A percentile compares a stretch with the other conserved stretches of the same genome.
phyloP scores from a whole-genome alignment of 306 rosid genomes.

The Cucurbita moschata region DNA sequence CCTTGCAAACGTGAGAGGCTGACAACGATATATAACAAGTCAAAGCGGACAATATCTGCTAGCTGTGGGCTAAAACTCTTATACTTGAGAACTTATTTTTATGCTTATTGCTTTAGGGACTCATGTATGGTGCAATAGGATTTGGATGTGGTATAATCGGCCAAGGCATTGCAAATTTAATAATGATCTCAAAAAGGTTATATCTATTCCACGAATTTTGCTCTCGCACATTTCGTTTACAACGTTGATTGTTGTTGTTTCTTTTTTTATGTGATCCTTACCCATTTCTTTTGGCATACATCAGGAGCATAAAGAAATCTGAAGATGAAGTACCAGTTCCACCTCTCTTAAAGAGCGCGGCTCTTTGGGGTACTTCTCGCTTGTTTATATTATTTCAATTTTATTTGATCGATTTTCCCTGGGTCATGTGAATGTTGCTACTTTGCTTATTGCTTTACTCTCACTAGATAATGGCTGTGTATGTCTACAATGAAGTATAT shows the following conservation, averaged over 20 bases:
- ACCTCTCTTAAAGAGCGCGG: constrained; percentile 77
- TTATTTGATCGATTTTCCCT: background rate
- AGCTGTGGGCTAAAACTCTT: no score
- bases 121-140: constrained; percentile 76
- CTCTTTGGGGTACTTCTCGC: constrained; percentile 32
- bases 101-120: constrained; percentile 45
- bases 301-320: constrained; percentile 81
- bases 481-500: background rate
- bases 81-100: background rate
- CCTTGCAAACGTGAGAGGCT: no score
- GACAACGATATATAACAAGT: no score
- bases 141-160: constrained; percentile 90
- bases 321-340: constrained; percentile 92
- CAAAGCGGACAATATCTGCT: no score
- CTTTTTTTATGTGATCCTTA: background rate
- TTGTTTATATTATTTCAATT: constrained; percentile 8
- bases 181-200: constrained; percentile 88
- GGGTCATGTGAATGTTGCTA: background rate
- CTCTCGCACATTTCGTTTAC: background rate
- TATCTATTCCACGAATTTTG: background rate
- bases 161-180: constrained; percentile 87
- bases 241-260: background rate
- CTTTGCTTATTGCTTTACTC: background rate
- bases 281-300: background rate
- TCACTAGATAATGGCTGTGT: background rate